Conservation (phyloP, 148 eudicot genomes). For the Arctostaphylos glauca region DNA sequence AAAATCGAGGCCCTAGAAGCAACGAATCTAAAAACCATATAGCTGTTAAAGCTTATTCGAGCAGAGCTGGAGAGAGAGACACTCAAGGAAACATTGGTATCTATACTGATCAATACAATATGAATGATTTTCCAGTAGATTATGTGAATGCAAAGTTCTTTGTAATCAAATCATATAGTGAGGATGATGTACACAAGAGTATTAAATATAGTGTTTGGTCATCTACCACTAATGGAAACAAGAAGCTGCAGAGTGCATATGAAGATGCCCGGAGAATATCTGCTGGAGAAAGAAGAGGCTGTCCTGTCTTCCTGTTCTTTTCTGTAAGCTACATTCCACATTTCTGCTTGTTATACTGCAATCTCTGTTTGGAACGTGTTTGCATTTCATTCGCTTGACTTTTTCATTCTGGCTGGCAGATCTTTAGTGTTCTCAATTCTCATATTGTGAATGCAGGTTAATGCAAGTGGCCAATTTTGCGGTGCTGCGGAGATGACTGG, state of each 20-base stretch:
- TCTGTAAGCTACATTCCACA: conserved; percentile 45
- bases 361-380: neutral
- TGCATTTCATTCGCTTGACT: neutral
- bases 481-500: conserved; percentile 91
- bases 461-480: conserved; percentile 90
- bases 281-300: conserved; percentile 57
- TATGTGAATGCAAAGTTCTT: conserved; percentile 67
- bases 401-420: neutral
- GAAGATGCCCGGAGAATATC: conserved; percentile 67
- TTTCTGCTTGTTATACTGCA: neutral
- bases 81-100: conserved; percentile 78
- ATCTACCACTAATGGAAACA: conserved; percentile 82
- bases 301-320: conserved; percentile 75
- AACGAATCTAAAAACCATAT: conserved; percentile 57
- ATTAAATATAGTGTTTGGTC: conserved; percentile 88
- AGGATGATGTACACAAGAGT: conserved; percentile 93
- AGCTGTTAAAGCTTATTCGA: conserved; percentile 69
- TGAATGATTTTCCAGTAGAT: conserved; percentile 56
- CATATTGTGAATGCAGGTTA: conserved; percentile 49
- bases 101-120: conserved; percentile 63
- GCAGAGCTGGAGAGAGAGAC: conserved; percentile 63
- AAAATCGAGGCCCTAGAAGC: conserved; percentile 62
- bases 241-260: conserved; percentile 68
- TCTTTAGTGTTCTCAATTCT: neutral
- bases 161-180: conserved; percentile 85